Evolutionary conservation across 805 yeast genomes (phyloP).

Genomic region (Zygosaccharomyces pseudorouxii): DNA sequence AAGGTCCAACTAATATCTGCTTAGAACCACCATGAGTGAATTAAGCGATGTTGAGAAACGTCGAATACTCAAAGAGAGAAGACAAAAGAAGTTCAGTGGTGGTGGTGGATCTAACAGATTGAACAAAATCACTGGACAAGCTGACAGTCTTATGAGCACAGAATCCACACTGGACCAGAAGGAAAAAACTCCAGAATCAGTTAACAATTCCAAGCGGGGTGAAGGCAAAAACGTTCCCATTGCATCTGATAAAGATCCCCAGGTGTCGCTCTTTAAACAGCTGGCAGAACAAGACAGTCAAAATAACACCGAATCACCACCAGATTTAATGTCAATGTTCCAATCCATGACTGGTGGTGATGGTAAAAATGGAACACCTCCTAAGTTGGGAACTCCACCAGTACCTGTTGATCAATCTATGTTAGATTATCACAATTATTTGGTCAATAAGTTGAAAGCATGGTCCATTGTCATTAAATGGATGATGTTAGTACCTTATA

Average conservation of each 20-base stretch:
- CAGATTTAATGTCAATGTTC: slow-evolving; percentile 12
- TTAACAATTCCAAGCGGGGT: background rate
- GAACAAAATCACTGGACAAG: slow-evolving; percentile 44
- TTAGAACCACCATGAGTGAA: slow-evolving; percentile 9
- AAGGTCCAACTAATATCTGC: background rate
- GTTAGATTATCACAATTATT: slow-evolving; percentile 27
- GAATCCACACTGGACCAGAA: slow-evolving; percentile 29
- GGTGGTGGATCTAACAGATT: slow-evolving; percentile 53
- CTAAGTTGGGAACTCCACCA: background rate
- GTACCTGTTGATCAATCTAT: slow-evolving; percentile 25
- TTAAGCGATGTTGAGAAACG: slow-evolving; percentile 53
- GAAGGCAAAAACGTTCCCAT: background rate
- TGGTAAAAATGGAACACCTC: background rate
- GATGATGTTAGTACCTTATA: slow-evolving; percentile 31
- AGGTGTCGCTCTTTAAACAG: slow-evolving; percentile 28
- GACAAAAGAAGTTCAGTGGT: slow-evolving; percentile 57
- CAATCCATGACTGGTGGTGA: slow-evolving; percentile 9
- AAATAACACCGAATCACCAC: slow-evolving; percentile 7
- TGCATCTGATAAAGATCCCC: slow-evolving; percentile 19
- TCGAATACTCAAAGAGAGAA: slow-evolving; percentile 53
- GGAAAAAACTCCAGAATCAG: background rate
- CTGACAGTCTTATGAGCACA: slow-evolving; percentile 36
- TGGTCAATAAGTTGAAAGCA: slow-evolving; percentile 31
- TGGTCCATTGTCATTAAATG: slow-evolving; percentile 31
- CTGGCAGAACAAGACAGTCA: slow-evolving; percentile 25